A percentile compares a stretch with the other conserved stretches of the same genome.
phyloP scores from a whole-genome alignment of 768 basidiomycete genomes.

The Boletus edulis region DNA sequence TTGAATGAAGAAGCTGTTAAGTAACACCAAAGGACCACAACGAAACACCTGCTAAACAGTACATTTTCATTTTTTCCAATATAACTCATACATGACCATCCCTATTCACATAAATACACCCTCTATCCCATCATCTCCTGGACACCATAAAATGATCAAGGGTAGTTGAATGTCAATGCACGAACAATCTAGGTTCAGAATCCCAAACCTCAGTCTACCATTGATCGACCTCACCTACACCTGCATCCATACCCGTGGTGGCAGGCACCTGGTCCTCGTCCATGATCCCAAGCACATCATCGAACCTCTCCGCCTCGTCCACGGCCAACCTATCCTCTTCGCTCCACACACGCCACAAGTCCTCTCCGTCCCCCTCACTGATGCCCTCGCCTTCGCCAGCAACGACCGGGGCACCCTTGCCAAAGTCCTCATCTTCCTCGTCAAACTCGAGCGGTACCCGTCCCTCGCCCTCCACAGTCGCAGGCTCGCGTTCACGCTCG shows the following conservation, averaged over 20 bases:
- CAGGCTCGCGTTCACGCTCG: background rate
- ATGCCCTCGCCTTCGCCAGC: background rate
- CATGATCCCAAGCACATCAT: conserved; percentile 33
- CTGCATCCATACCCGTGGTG: background rate
- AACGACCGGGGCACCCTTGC: conserved; percentile 10
- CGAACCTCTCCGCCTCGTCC: conserved; percentile 32
- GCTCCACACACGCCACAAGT: conserved; percentile 25
- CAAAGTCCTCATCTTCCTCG: conserved; percentile 67
- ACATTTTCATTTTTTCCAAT: too few relatives aligned
- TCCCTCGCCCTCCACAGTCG: background rate
- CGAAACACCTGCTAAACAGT: too few relatives aligned
- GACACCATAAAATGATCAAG: too few relatives aligned
- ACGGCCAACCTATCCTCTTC: conserved; percentile 31
- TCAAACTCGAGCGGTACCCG: conserved; percentile 53
- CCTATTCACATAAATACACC: too few relatives aligned
- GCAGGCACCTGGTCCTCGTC: conserved; percentile 31
- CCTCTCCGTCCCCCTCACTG: conserved; percentile 11
- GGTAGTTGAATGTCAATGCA: too few relatives aligned
- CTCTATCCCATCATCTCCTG: too few relatives aligned
- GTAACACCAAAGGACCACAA: too few relatives aligned
- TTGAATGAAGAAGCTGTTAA: too few relatives aligned
- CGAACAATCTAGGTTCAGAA: too few relatives aligned
- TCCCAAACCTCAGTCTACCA: background rate
- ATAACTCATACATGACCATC: too few relatives aligned
- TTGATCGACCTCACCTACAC: background rate